Evolutionary conservation across 2,329 filamentous ascomycete species (phyloP).

Genomic region (Paecilomyces formosus): DNA sequence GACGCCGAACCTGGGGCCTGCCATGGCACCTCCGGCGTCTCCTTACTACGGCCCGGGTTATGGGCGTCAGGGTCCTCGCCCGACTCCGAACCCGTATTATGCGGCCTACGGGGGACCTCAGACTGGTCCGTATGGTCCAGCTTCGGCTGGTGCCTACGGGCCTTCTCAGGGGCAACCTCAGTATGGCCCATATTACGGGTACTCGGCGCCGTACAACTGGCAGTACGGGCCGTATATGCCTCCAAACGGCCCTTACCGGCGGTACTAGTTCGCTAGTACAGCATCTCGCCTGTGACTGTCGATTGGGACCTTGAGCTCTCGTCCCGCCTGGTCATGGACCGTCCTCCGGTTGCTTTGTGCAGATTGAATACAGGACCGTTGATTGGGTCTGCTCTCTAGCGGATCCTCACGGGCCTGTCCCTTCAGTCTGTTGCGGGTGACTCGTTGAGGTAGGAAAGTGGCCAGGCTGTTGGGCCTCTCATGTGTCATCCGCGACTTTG

Average conservation of each 20-base stretch:
- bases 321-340: neutral
- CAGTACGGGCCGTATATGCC: slow-evolving; percentile 1
- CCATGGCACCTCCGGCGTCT: neutral
- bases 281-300: neutral
- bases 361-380: neutral
- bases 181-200: neutral
- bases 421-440: neutral
- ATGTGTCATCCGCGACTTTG: neutral
- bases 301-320: neutral
- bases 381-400: neutral
- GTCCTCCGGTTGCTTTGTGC: neutral
- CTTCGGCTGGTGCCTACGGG: neutral
- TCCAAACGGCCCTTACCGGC: neutral
- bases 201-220: neutral
- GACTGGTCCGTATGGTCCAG: neutral
- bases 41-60: neutral
- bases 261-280: neutral
- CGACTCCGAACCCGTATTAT: neutral
- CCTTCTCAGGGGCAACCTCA: neutral
- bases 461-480: neutral
- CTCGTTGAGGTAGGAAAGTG: neutral
- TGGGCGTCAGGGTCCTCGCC: neutral
- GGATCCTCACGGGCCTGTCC: neutral
- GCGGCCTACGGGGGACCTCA: neutral
- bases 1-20: neutral